Evolutionary conservation across 352 stramenopile species (phyloP), one percentile per base, ranked within the genome.

Genomic region (Phytophthora brassicae): DNA sequence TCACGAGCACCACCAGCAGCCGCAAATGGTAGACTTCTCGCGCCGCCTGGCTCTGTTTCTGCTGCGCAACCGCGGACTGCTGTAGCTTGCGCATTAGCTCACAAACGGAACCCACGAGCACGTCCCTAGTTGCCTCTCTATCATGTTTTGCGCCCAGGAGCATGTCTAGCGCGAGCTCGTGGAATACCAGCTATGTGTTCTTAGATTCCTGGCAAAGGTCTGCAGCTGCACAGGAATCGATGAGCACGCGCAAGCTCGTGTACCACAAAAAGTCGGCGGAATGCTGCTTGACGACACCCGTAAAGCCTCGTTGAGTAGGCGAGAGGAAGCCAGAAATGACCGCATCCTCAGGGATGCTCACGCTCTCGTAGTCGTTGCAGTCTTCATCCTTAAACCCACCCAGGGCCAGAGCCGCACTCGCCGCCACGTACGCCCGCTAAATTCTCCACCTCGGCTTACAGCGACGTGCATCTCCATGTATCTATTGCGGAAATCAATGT

Each of bases 211-310:
- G 16, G 65, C 70, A 28, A 82, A 60, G 16, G 22, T 73, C 29
- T 60, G 49, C 33, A 86, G 65, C 57, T 50, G 48, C n/a, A 86
- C 73, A 2, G 58, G 70, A 58, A 70, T 39, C 3, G 64, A 57
- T 1, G 45, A 62, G 20, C 28, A 20, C 23, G 41, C 3, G 63
- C 31, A 22, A 95, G 56, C 61, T 96, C 88, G 46, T 89, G 84
- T 45, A 96, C 88, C 47, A 95, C 65, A 64, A 94, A n/a, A n/a
- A 95, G 54, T 96, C 88, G 23, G 78, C 88, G 67, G 80, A 95
- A 17, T 86, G 75, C 66, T 93, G 81, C 73, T 95, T 95, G 19
- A 95, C 53, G 50, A 88, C 63, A 9, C 86, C 85, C 14, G 70
- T 61, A 56, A 95, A 94, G 26, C 86, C 82, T 0, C 39, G 31